phyloP scores from a whole-genome alignment of 2,329 filamentous ascomycete genomes.

The Fusarium sp. region DNA sequence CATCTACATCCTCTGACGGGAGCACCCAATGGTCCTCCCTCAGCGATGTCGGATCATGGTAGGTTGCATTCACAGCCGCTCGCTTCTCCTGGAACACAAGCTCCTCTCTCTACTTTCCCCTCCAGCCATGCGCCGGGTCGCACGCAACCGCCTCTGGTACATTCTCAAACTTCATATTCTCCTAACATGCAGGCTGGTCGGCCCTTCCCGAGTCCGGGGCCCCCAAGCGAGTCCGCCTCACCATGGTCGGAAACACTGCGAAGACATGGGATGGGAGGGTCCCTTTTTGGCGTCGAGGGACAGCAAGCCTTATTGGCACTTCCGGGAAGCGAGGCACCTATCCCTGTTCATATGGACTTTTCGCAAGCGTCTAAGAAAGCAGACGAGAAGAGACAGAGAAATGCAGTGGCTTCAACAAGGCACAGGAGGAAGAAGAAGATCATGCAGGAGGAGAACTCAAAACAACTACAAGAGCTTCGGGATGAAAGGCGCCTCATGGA shows the following conservation, averaged over 20 bases:
- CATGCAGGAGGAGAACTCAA: conserved; percentile 77
- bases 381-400: conserved; percentile 86
- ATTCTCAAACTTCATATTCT: conserved; percentile 33
- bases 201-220: conserved; percentile 32
- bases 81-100: conserved; percentile 36
- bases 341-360: conserved; percentile 77
- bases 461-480: conserved; percentile 75
- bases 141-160: conserved; percentile 26
- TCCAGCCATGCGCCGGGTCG: conserved; percentile 34
- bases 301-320: conserved; percentile 53
- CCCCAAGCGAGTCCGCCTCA: conserved; percentile 37
- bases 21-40: conserved; percentile 35
- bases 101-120: conserved; percentile 36
- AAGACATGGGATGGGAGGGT: conserved; percentile 42
- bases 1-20: conserved; percentile 40
- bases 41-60: conserved; percentile 41
- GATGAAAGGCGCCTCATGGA: conserved; percentile 73
- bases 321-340: conserved; percentile 52
- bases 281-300: conserved; percentile 44
- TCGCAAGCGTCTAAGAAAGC: conserved; percentile 84
- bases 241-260: conserved; percentile 49
- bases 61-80: conserved; percentile 52
- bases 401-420: conserved; percentile 85
- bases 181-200: conserved; percentile 34
- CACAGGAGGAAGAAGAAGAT: conserved; percentile 86